Base-by-base conservation (phyloP, 441 rosid species). In the Gossypium davidsonii region DNA sequence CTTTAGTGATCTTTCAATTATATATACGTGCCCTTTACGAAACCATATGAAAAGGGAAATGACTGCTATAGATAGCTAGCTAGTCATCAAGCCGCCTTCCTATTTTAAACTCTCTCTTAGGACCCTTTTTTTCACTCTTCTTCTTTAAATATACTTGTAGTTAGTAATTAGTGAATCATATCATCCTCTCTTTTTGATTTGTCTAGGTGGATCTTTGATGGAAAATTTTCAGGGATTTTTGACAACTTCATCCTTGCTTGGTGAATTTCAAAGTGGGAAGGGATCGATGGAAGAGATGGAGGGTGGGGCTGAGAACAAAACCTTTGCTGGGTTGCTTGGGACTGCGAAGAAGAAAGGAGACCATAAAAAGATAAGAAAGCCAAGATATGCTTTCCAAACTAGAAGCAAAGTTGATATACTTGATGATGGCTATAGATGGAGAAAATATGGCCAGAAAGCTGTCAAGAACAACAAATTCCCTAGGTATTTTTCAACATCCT, bases 401-500 rank as follows among this genome's bases (percentile, higher is more conserved):
- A 83, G 93, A 77, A 89, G 93, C 75, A 86, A 84, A 26, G 93
- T 89, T 69, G 93, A 89, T 83, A 84, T 87, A 44, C 89, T 87
- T 1, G 93, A 89, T 44, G 93, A 89, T 74, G 93, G 93, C 17
- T 89, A 87, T 79, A 81, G 89, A 64, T 89, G 93, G 91, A 81
- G 93, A 77, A 89, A 89, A 71, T 89, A 89, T 39, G 93, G 93
- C 1, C 93, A 87, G 61, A 89, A 89, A 73, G 89, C 87, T 10
- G 93, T 89, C 21, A 89, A 87, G 83, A 77, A 84, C 84, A 87
- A 85, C 76, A 83, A 79, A 46, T 89, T 82, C 67, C 93, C 93
- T 0, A 85, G 93, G 93, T 78, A 61, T 11, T 34, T 34, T 34
- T 34, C 42, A 34, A 26, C 25, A 20, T 56, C 2, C 11, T 2